Evolutionary conservation across 225 moss, liverwort and hornwort species (phyloP), one percentile per base, ranked within the genome.

Genomic region (Sphagnum tenellum): DNA sequence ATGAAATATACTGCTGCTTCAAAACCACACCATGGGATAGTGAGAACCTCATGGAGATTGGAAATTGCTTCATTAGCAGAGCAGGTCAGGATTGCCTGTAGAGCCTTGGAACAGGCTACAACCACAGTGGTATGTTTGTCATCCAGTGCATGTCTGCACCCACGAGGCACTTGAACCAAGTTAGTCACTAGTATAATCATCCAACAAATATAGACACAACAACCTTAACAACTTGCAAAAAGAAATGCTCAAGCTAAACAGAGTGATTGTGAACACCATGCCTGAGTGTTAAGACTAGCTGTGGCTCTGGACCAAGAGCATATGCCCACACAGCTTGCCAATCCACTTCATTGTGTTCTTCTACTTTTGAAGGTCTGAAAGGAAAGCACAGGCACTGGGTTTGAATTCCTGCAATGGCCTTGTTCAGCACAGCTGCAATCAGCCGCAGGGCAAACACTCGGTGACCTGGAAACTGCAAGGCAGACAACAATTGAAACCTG

Each of bases 301-400:
- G 82, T 69, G 90, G 89, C 68, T 98, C 98, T 50, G 98, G 93
- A 67, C 98, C 98, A 48, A 98, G 73, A 8, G 90, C 84, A 57
- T 98, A 98, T 11, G 98, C 90, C 98, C 98, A 98, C 29, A 93
- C 69, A 62, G 98, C 98, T 73, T 93, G 98, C 98, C 98, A 98
- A 80, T 98, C 98, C 56, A 89, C 77, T 61, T 76, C 74, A 48
- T 57, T 52, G 29, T 29, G 29, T 68, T 66, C 67, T 29, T 29
- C 29, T 55, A 6, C 61, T 57, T 63, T 70, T 72, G 47, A 61
- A 64, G 70, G 64, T 59, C 47, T 50, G 52, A 57, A 63, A 4
- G 66, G 64, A 60, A 5, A 52, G 49, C 64, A 53, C 71, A 64
- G 64, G 63, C 64, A 79, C 71, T 87, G 79, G 48, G 62, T 70